Conservation (phyloP, 768 basidiomycete genomes). For the Royoungia palumana region DNA sequence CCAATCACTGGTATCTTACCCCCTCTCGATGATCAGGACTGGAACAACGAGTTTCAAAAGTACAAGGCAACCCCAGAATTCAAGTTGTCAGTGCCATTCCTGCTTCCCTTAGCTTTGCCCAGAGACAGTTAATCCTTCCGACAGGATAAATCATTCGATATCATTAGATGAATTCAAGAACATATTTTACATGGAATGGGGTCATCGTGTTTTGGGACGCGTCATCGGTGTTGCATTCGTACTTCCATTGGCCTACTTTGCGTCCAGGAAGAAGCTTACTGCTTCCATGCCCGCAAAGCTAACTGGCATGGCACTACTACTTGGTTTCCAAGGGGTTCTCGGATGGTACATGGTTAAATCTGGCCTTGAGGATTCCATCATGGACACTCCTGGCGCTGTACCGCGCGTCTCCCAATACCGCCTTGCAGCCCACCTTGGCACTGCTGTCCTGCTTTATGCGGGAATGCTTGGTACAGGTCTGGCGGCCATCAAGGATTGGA, state of each 20-base stretch:
- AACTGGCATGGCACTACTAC: conserved; percentile 68
- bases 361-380: conserved; percentile 78
- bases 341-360: conserved; percentile 99
- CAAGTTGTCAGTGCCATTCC: conserved; percentile 62
- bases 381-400: conserved; percentile 78
- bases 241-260: conserved; percentile 79
- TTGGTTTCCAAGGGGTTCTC: conserved; percentile 87
- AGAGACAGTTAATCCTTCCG: background rate
- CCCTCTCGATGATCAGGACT: conserved; percentile 70
- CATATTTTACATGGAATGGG: conserved; percentile 99
- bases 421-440: conserved; percentile 90
- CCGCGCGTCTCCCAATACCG: conserved; percentile 97
- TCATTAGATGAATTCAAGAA: conserved; percentile 88
- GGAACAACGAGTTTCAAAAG: conserved; percentile 89
- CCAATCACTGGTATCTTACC: conserved; percentile 89
- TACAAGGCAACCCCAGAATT: conserved; percentile 95
- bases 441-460: conserved; percentile 86
- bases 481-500: conserved; percentile 74
- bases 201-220: conserved; percentile 90
- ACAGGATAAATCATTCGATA: conserved; percentile 85
- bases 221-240: conserved; percentile 82
- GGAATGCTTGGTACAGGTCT: conserved; percentile 88
- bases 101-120: background rate
- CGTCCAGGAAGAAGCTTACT: conserved; percentile 65
- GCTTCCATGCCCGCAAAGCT: conserved; percentile 60